phyloP scores from a whole-genome alignment of 2,329 filamentous ascomycete species.

The Hortaea sp. region DNA sequence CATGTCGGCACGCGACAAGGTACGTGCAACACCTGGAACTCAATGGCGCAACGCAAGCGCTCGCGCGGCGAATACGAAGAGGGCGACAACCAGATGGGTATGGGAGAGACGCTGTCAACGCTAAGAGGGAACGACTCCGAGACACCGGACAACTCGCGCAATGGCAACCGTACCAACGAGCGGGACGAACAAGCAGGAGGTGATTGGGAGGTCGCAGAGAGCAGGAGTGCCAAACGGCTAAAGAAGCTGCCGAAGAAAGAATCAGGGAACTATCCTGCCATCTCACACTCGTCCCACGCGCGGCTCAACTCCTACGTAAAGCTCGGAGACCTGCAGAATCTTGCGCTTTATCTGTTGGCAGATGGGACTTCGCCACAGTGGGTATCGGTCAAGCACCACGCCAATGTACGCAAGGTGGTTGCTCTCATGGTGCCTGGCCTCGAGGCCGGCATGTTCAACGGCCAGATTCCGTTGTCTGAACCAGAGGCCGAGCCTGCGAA shows the following conservation, averaged over 20 bases:
- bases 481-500: constrained; percentile 2
- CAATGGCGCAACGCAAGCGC: constrained; percentile 19
- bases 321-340: constrained; percentile 47
- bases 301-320: constrained; percentile 46
- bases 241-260: constrained; percentile 17
- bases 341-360: constrained; percentile 52
- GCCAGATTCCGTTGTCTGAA: constrained; percentile 32
- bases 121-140: constrained; percentile 3
- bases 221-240: constrained; percentile 13
- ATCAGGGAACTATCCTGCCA: constrained; percentile 41
- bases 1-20: no score
- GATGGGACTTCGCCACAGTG: constrained; percentile 53
- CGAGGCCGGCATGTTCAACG: constrained; percentile 80
- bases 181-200: constrained; percentile 1
- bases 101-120: constrained; percentile 18
- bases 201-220: constrained; percentile 20
- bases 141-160: constrained; percentile 6
- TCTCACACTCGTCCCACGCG: constrained; percentile 44
- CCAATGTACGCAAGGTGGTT: constrained; percentile 61
- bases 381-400: constrained; percentile 49
- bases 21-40: no score
- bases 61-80: constrained; percentile 17
- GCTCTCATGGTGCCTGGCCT: constrained; percentile 86
- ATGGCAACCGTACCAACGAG: neutral
- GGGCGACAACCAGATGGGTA: constrained; percentile 12